These are phyloP conservation scores for Candolleomyces efflorescens DNA, from an alignment of 768 basidiomycete species.

Conservation along the genomic window DNA sequence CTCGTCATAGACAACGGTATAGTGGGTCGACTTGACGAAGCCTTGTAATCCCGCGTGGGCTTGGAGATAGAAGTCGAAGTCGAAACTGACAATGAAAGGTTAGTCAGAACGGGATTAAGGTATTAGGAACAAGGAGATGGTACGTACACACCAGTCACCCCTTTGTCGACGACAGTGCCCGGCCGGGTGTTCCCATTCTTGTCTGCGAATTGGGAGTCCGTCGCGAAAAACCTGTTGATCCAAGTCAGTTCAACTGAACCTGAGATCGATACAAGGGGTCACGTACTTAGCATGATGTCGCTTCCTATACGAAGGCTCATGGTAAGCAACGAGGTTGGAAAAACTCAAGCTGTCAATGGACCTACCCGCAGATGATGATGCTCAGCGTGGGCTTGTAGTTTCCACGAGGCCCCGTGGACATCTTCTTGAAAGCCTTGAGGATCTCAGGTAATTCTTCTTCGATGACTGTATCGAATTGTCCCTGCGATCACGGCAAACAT, in stretches of 20 bases:
- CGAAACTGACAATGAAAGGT: conserved; percentile 39
- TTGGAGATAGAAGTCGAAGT: conserved; percentile 67
- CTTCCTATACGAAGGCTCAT: conserved; percentile 37
- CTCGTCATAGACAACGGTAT: conserved; percentile 79
- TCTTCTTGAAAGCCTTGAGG: conserved; percentile 51
- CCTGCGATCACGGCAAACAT: conserved; percentile 34
- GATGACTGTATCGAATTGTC: conserved; percentile 66
- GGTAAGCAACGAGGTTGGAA: not conserved
- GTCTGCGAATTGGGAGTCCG: conserved; percentile 44
- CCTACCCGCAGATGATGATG: conserved; percentile 71
- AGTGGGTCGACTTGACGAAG: conserved; percentile 69
- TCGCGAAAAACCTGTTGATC: conserved; percentile 48
- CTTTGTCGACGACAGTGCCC: conserved; percentile 78
- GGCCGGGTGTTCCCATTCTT: conserved; percentile 74
- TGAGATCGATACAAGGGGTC: conserved; percentile 6
- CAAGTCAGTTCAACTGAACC: not conserved
- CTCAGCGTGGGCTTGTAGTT: conserved; percentile 61
- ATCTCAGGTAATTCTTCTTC: conserved; percentile 60
- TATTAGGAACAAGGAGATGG: not conserved
- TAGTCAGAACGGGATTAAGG: not conserved
- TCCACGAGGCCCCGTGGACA: conserved; percentile 34
- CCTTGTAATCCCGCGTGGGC: conserved; percentile 75
- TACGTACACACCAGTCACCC: conserved; percentile 64
- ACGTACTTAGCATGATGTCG: conserved; percentile 57
- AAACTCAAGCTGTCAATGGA: not conserved